These are phyloP conservation scores for Chrysochromulina tobinii DNA, from an alignment of 78 protist species.

Conservation along the genomic window DNA sequence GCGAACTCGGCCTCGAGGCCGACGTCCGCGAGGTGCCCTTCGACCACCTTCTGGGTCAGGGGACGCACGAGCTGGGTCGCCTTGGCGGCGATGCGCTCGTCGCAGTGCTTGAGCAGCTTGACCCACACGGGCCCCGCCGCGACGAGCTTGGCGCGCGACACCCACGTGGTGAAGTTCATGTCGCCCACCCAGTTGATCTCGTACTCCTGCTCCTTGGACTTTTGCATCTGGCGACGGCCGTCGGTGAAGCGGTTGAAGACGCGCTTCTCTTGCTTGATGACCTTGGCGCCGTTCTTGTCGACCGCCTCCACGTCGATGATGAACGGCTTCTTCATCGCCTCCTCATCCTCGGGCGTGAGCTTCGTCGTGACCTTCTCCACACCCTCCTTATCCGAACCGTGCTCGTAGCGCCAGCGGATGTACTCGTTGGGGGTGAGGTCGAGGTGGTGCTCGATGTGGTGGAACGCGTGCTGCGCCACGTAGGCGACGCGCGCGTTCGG, in stretches of 20 bases:
- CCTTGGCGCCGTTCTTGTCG: constrained; percentile 32
- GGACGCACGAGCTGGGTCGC: constrained; percentile 52
- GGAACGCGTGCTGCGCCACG: constrained; percentile 55
- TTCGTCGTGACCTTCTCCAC: constrained; percentile 42
- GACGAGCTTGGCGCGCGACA: constrained; percentile 45
- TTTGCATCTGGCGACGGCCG: constrained; percentile 34
- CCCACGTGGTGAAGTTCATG: constrained; percentile 8
- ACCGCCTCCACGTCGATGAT: background rate
- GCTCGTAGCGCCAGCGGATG: constrained; percentile 66
- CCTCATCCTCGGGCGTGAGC: constrained; percentile 68
- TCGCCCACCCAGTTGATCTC: constrained; percentile 26
- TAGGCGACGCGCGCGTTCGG: constrained; percentile 53
- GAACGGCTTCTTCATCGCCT: constrained; percentile 31
- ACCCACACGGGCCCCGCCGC: constrained; percentile 22
- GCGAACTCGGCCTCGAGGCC: constrained; percentile 60
- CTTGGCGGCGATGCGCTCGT: constrained; percentile 48
- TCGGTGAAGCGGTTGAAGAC: constrained; percentile 47
- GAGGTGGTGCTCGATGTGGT: constrained; percentile 43
- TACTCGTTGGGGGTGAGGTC: constrained; percentile 61
- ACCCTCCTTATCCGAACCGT: constrained; percentile 58
- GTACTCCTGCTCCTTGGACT: constrained; percentile 49
- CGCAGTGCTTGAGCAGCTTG: constrained; percentile 61
- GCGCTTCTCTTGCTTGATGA: constrained; percentile 43
- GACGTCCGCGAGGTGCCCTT: constrained; percentile 52
- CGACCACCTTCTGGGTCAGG: constrained; percentile 55